Conservation (phyloP, 805 yeast genomes). For the Barnettozyma sucrosica region DNA sequence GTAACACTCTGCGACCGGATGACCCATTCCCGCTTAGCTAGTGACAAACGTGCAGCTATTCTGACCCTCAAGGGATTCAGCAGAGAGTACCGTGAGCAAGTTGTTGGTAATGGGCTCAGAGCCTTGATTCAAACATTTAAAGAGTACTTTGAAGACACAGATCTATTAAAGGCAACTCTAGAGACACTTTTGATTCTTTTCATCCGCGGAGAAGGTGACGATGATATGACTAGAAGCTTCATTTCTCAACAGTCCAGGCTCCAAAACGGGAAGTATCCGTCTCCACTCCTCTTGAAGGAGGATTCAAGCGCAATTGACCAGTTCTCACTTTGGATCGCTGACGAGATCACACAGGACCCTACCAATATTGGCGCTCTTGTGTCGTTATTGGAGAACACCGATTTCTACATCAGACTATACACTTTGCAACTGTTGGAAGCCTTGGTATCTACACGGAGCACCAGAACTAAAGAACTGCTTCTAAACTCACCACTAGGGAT, state of each 20-base stretch:
- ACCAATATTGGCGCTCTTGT: constrained; percentile 28
- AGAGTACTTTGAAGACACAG: constrained; percentile 64
- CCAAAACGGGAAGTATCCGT: constrained; percentile 74
- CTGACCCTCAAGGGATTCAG: constrained; percentile 84
- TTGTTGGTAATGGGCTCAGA: constrained; percentile 79
- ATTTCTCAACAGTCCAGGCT: constrained; percentile 67
- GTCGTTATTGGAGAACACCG: constrained; percentile 46
- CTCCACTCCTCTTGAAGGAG: constrained; percentile 57
- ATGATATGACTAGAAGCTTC: constrained; percentile 63
- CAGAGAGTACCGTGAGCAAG: constrained; percentile 83
- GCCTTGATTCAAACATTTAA: constrained; percentile 62
- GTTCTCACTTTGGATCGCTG: constrained; percentile 91
- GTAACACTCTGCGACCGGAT: constrained; percentile 84
- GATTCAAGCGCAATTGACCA: constrained; percentile 54
- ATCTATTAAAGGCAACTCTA: constrained; percentile 68
- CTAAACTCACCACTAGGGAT: constrained; percentile 73
- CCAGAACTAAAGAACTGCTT: constrained; percentile 66
- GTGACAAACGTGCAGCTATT: constrained; percentile 88
- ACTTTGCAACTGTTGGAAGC: constrained; percentile 83
- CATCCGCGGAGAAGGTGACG: constrained; percentile 60
- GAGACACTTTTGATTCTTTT: constrained; percentile 83
- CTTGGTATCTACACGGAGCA: constrained; percentile 68
- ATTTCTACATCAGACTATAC: constrained; percentile 76
- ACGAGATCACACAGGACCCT: constrained; percentile 69
- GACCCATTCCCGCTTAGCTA: constrained; percentile 70